Conservation (phyloP, 1,284 basidiomycete species). For the Fomes fomentarius region DNA sequence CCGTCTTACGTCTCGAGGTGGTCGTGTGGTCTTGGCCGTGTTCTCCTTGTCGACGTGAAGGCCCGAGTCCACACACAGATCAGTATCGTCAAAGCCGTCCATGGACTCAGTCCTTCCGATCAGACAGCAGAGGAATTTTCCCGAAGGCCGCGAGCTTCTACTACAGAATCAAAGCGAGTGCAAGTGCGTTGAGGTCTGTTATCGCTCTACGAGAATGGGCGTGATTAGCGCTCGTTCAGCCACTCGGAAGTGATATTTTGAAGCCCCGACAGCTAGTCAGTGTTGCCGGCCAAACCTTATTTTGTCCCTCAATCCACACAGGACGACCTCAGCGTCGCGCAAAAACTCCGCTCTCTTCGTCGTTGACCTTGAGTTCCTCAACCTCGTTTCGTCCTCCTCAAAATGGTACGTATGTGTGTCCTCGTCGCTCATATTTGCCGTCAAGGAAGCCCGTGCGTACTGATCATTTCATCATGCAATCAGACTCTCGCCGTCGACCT, state of each 20-base stretch:
- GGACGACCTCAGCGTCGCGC: constrained; percentile 32
- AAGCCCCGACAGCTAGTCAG: constrained; percentile 28
- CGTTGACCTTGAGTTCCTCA: constrained; percentile 26
- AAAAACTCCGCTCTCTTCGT: constrained; percentile 31
- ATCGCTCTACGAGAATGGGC: too few species aligned
- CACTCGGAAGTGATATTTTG: constrained; percentile 24
- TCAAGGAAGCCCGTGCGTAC: not conserved
- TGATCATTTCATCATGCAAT: not conserved
- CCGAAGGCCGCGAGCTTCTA: too few species aligned
- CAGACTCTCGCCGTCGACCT: constrained; percentile 99
- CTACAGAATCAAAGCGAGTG: too few species aligned
- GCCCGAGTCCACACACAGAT: too few species aligned
- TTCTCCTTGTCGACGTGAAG: too few species aligned
- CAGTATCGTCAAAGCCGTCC: too few species aligned
- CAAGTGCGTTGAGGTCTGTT: too few species aligned
- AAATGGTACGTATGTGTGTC: constrained; percentile 36
- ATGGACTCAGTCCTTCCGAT: too few species aligned
- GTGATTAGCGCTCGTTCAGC: constrained; percentile 26
- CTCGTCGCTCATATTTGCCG: not conserved
- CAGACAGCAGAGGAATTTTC: too few species aligned
- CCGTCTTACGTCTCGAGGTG: too few species aligned
- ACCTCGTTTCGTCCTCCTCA: constrained; percentile 20
- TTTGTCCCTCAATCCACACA: constrained; percentile 31
- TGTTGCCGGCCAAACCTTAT: constrained; percentile 31
- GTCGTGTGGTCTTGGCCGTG: too few species aligned